phyloP scores from a whole-genome alignment of 139 green algal genomes.

The Zygnema cylindricum region DNA sequence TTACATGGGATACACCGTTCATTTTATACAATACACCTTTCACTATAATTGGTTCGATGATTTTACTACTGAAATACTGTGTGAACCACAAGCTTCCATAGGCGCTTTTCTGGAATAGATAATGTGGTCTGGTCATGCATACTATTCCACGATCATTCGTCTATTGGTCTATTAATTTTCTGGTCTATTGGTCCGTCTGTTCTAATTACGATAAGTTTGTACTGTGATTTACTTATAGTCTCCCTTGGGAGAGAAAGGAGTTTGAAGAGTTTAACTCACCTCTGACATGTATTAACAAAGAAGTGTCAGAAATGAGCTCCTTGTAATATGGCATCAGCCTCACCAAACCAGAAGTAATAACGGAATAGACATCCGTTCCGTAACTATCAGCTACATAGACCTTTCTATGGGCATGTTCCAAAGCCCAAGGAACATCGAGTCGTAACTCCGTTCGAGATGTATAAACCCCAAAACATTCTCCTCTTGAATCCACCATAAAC shows the following conservation, averaged over 20 bases:
- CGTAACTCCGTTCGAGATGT: background rate
- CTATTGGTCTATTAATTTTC: too few relatives aligned
- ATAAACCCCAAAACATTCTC: constrained; percentile 26
- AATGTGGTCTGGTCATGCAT: too few relatives aligned
- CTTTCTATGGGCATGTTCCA: background rate
- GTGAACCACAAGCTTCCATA: too few relatives aligned
- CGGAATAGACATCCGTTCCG: background rate
- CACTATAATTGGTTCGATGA: too few relatives aligned
- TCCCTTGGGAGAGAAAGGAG: background rate
- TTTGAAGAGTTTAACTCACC: background rate
- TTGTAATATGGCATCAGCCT: constrained; percentile 34
- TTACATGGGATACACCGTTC: too few relatives aligned
- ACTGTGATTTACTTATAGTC: too few relatives aligned
- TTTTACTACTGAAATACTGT: too few relatives aligned
- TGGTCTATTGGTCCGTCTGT: too few relatives aligned
- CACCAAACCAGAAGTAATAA: background rate
- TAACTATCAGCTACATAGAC: constrained; percentile 25
- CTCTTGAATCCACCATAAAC: background rate
- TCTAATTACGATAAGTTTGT: too few relatives aligned
- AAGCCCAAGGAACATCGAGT: background rate
- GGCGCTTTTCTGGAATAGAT: too few relatives aligned
- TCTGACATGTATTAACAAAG: constrained; percentile 38
- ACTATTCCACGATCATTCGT: too few relatives aligned
- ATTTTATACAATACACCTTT: too few relatives aligned
- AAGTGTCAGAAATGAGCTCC: constrained; percentile 24